A percentile compares a stretch with the other conserved stretches of the same genome.
These are phyloP conservation scores for Pouteria campechiana DNA, from an alignment of 179 eudicot species.

Conservation along the genomic window DNA sequence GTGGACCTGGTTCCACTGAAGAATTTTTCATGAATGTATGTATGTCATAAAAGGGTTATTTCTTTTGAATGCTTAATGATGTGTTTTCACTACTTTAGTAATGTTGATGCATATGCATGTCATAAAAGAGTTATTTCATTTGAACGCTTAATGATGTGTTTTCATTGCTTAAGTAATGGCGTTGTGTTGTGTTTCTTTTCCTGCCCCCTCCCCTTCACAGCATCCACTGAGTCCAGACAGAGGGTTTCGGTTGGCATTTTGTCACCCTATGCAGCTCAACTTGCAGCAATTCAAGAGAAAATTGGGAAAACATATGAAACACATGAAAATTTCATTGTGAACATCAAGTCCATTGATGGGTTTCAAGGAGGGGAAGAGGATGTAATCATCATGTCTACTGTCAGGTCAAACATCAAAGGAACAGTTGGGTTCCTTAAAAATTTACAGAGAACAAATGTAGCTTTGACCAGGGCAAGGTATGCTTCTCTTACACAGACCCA, in stretches of 20 bases:
- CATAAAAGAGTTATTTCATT: no score
- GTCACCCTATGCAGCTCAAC: constrained; percentile 69
- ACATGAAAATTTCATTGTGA: constrained; percentile 26
- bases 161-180: background rate
- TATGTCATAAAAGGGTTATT: no score
- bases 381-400: constrained; percentile 50
- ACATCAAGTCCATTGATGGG: constrained; percentile 51
- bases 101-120: no score
- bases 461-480: constrained; percentile 60
- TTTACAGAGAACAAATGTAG: constrained; percentile 50
- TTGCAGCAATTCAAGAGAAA: constrained; percentile 25
- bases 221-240: constrained; percentile 11
- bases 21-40: no score
- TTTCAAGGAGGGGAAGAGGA: constrained; percentile 65
- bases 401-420: constrained; percentile 40
- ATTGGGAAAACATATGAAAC: constrained; percentile 39
- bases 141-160: no score
- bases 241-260: constrained; percentile 41
- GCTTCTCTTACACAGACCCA: no score
- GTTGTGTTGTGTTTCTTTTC: background rate
- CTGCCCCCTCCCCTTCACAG: constrained; percentile 12
- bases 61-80: no score
- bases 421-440: constrained; percentile 48
- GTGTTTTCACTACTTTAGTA: no score
- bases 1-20: no score